Conservation (phyloP, 129 eudicot genomes). For the Tagetes patula region DNA sequence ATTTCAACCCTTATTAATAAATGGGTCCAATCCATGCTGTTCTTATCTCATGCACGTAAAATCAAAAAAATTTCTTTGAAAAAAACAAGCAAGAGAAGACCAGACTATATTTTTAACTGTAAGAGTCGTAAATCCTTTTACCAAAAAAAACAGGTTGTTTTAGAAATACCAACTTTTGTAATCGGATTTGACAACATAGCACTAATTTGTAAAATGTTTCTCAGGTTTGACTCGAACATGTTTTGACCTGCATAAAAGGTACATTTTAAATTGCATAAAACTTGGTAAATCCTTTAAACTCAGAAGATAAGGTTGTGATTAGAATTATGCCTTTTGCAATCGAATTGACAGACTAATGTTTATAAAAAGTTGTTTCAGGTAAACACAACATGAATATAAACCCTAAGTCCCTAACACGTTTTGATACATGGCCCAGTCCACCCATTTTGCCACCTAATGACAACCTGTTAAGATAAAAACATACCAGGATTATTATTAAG, state of each 20-base stretch:
- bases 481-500: conserved; percentile 95
- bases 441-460: conserved; percentile 9
- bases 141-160: background rate
- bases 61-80: background rate
- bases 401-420: background rate
- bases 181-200: background rate
- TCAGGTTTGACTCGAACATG: background rate
- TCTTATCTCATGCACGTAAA: background rate
- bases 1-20: background rate
- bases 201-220: background rate
- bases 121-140: background rate
- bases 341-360: background rate
- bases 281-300: background rate
- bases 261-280: background rate
- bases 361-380: background rate
- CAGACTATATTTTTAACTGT: background rate
- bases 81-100: background rate
- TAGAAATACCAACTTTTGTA: background rate
- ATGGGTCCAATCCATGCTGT: background rate
- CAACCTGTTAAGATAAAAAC: background rate
- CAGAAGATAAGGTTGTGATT: background rate
- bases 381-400: background rate
- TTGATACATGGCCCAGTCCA: background rate
- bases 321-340: background rate
- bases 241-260: background rate